Evolutionary conservation across 768 basidiomycete genomes (phyloP).

Genomic region (Rhodotorula taiwanensis): DNA sequence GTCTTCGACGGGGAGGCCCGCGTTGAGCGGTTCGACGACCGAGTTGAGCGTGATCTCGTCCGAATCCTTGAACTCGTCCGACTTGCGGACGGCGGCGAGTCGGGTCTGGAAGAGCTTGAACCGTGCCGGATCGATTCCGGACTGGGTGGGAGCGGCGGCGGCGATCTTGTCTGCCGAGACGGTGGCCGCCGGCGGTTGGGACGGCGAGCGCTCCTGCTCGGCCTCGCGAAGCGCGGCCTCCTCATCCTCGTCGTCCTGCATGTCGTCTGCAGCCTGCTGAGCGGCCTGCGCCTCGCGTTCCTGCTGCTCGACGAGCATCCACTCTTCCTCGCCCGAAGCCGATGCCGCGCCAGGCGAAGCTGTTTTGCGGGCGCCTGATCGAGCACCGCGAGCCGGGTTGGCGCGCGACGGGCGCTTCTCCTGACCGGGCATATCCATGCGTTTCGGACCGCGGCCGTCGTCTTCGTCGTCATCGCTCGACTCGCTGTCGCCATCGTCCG

Average conservation of each 20-base stretch:
- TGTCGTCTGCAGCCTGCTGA: not conserved
- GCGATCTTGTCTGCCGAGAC: slow-evolving; percentile 16
- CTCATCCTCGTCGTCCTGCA: not conserved
- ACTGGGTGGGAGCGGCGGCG: not conserved
- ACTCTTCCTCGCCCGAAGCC: slow-evolving; percentile 14
- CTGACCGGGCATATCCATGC: slow-evolving; percentile 27
- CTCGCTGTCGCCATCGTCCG: slow-evolving; percentile 6
- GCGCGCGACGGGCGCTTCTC: not conserved
- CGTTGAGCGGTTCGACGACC: slow-evolving; percentile 26
- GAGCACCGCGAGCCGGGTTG: slow-evolving; percentile 4
- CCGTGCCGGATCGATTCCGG: slow-evolving; percentile 16
- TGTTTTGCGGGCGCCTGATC: not conserved
- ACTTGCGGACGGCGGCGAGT: slow-evolving; percentile 17
- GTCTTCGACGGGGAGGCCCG: slow-evolving; percentile 7
- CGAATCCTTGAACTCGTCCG: slow-evolving; percentile 9
- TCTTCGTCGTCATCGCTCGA: not conserved
- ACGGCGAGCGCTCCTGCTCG: slow-evolving; percentile 1
- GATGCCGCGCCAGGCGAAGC: not conserved
- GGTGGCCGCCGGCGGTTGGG: not conserved
- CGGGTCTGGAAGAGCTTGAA: slow-evolving; percentile 28
- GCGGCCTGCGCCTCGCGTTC: not conserved
- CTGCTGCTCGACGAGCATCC: slow-evolving; percentile 10
- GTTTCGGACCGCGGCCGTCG: slow-evolving; percentile 1
- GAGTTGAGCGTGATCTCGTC: slow-evolving; percentile 16
- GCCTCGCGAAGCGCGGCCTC: not conserved